Evolutionary conservation across 2,329 filamentous ascomycete species (phyloP).

Genomic region (Tothia fuscella): DNA sequence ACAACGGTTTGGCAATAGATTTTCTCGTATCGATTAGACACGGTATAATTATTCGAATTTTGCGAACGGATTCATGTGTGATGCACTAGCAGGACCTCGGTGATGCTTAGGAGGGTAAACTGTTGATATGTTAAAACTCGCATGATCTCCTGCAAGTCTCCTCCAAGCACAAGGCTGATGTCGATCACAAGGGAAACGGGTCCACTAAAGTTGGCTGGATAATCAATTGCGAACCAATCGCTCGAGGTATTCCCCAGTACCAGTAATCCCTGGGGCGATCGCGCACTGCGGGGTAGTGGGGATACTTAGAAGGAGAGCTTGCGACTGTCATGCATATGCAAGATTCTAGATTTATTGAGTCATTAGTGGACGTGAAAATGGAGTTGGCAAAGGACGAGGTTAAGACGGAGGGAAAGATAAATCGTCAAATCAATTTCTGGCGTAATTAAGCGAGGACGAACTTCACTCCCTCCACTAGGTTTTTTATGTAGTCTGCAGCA

Average conservation of each 20-base stretch:
- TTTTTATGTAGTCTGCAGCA: constrained; percentile 16
- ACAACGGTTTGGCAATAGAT: no score
- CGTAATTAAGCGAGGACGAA: constrained; percentile 15
- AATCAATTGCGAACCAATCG: neutral
- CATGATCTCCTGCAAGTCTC: no score
- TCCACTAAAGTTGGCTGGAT: neutral
- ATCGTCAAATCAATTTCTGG: no score
- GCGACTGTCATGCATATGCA: neutral
- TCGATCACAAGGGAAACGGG: no score
- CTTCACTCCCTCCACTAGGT: constrained; percentile 18
- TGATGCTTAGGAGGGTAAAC: no score
- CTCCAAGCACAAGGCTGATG: no score
- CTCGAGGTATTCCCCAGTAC: neutral
- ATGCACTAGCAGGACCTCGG: no score
- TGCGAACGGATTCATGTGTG: neutral
- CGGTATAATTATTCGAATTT: neutral
- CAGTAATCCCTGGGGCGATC: no score
- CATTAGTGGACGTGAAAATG: neutral
- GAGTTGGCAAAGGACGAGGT: no score
- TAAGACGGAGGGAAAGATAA: no score
- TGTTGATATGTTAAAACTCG: no score
- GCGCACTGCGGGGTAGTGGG: neutral
- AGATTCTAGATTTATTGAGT: neutral
- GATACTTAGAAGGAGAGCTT: no score
- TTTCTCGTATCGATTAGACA: neutral